Percentiles rank a stretch among this genome's conserved stretches.
These are phyloP conservation scores for Xylariaceae sp. DNA, from an alignment of 2,329 filamentous ascomycete species.

Conservation along the genomic window DNA sequence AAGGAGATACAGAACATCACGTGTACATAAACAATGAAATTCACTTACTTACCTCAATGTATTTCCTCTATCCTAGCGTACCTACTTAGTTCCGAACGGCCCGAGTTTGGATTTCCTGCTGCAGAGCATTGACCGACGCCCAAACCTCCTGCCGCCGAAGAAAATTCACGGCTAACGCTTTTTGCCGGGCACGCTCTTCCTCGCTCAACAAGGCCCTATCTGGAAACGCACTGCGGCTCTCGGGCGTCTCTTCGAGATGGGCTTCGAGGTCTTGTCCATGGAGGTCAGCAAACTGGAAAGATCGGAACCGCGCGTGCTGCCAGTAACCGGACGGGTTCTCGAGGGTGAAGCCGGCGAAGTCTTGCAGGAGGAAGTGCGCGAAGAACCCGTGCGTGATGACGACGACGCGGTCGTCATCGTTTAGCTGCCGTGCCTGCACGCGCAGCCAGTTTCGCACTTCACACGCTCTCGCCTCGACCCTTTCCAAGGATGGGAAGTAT, in stretches of 20 bases:
- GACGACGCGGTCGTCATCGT: conserved; percentile 3
- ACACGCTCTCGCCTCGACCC: neutral
- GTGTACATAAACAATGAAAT: too few species aligned
- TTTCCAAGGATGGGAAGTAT: neutral
- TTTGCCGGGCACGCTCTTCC: neutral
- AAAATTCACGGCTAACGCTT: neutral
- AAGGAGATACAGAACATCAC: too few species aligned
- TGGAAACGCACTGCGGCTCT: neutral
- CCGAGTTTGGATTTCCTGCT: too few species aligned
- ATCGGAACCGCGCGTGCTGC: neutral
- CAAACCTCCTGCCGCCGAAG: neutral
- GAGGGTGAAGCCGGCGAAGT: neutral
- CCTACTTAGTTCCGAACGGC: too few species aligned
- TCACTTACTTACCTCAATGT: too few species aligned
- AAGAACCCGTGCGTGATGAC: conserved; percentile 3
- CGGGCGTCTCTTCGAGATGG: neutral
- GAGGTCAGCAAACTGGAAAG: neutral
- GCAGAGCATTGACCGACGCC: too few species aligned
- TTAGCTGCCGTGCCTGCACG: neutral
- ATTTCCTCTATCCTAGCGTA: too few species aligned
- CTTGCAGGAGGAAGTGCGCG: neutral
- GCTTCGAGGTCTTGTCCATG: neutral
- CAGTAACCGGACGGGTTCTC: neutral
- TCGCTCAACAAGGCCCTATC: neutral
- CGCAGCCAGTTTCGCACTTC: neutral